Evolutionary conservation across 257 asterid species (phyloP), one percentile per base, ranked within the genome.

Genomic region (Galeopsis tetrahit): DNA sequence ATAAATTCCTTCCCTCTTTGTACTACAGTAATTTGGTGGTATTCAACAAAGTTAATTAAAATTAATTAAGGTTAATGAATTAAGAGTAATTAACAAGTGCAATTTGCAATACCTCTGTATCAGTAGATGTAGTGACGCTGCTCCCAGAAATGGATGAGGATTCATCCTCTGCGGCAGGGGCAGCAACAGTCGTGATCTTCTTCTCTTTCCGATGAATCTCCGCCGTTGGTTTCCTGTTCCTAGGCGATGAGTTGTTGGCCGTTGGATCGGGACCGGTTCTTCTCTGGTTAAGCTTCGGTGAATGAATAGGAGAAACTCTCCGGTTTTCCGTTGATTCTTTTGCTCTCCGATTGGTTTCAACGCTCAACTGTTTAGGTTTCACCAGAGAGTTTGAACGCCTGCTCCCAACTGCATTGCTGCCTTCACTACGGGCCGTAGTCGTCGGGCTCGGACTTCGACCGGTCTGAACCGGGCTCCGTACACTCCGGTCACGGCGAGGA

Each of bases 81-180:
- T n/a, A n/a, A 73, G 15, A 2, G 14, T 5, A 10, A 5, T 40
- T 10, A 17, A 68, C 14, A 10, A 44, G 51, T 10, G 40, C 56
- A 43, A 62, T 84, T 84, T 0, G 28, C 28, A 21, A 21, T 21
- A 91, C 99, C 93, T 91, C 98, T 40, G 87, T 82, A 76, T 94
- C 96, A 14, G 88, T 85, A 40, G 95, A 81, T 3, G 95, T 82
- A 46, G 95, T 86, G 67, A 81, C 74, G 28, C 94, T 89, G 76
- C 96, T 89, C 53, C 85, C 96, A 42, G 96, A 88, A 42, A 88
- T 73, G 75, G 97, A 89, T 11, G 95, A 91, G 55, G 96, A 83
- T 59, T 88, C 97, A 56, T 92, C 97, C 83, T 91, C 97, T 11
- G 87, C 78, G 2, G 70, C 75, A 1, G 87, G 77, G 2, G 70